Conservation (phyloP, 352 stramenopile genomes). For the Phytophthora palmivora region DNA sequence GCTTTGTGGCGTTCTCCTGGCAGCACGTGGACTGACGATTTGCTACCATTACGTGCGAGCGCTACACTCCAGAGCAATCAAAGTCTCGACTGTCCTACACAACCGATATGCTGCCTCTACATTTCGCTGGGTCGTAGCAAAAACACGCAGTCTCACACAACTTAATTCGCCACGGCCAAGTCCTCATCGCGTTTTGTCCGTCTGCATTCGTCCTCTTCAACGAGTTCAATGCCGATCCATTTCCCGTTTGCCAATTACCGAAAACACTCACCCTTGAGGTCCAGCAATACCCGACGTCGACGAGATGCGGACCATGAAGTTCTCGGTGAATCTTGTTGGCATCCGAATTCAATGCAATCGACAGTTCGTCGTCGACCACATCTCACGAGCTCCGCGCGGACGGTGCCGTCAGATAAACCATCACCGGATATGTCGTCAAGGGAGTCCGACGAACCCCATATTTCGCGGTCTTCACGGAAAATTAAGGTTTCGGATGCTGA, state of each 20-base stretch:
- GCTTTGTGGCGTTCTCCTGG: conserved; percentile 21
- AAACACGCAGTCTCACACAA: conserved; percentile 26
- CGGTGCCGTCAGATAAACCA: conserved; percentile 21
- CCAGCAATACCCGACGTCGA: not conserved
- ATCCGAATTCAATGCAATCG: conserved; percentile 6
- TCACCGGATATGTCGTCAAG: conserved; percentile 26
- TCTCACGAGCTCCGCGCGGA: conserved; percentile 33
- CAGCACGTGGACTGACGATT: conserved; percentile 5
- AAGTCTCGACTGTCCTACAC: conserved; percentile 1
- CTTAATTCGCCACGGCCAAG: conserved; percentile 29
- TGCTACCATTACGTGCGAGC: not conserved
- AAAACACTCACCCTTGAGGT: conserved; percentile 7
- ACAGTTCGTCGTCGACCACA: conserved; percentile 11
- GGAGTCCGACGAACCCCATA: conserved; percentile 18
- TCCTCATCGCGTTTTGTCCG: conserved; percentile 7
- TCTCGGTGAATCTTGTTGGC: conserved; percentile 22
- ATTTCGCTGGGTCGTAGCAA: conserved; percentile 10
- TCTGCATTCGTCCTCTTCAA: not conserved
- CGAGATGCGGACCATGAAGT: conserved; percentile 11
- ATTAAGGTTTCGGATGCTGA: conserved; percentile 38
- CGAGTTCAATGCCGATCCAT: conserved; percentile 33
- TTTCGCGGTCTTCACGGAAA: conserved; percentile 22
- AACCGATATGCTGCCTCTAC: conserved; percentile 2
- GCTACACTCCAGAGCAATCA: conserved; percentile 21
- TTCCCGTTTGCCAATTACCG: conserved; percentile 30